Evolutionary conservation across 768 basidiomycete genomes (phyloP), one percentile per base, ranked within the genome.

Genomic region (Suillus fuscotomentosus): DNA sequence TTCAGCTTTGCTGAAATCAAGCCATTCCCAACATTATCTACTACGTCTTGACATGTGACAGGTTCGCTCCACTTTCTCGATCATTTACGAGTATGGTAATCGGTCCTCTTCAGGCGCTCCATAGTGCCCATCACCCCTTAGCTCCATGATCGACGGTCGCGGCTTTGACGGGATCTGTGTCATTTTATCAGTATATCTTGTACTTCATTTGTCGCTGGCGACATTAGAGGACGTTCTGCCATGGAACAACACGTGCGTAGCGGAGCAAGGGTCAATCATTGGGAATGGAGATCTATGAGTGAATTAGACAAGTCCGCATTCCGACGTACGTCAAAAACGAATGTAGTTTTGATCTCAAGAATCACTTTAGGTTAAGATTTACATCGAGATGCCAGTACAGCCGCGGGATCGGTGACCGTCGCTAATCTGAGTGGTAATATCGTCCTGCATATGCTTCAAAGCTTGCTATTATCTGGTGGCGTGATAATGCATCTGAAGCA

Each of bases 111-210:
- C 64, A 74, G 73, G 57, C 14, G 72, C 73, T 64, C 75, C 72
- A 13, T 74, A 83, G 72, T 91, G 90, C 69, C 86, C 88, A 5
- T 82, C 81, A 8, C 81, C 83, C 54, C 75, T 91, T 8, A 83
- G 86, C 11, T 78, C 79, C 10, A 86, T 88, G 24, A 77, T 91
- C 62, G 84, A 89, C 69, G 69, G 79, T 0, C 89, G 84, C 13
- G 80, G 72, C 5, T 92, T 91, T 67, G 90, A 92, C 75, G 88
- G 88, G 2, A 77, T 92, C 65, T 91, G 88, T 91, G 42, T 90
- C 90, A 71, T 88, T 91, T 72, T 86, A 84, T 66, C 41, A 63
- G 65, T 45, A 31, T 42, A 20, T 55, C 8, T 60, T 64, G 61
- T 43, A 51, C 38, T 59, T 54, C 6, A 61, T 11, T 57, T 6